Evolutionary conservation across 23 red algal species (phyloP).

Genomic region (Gracilariopsis chorda): DNA sequence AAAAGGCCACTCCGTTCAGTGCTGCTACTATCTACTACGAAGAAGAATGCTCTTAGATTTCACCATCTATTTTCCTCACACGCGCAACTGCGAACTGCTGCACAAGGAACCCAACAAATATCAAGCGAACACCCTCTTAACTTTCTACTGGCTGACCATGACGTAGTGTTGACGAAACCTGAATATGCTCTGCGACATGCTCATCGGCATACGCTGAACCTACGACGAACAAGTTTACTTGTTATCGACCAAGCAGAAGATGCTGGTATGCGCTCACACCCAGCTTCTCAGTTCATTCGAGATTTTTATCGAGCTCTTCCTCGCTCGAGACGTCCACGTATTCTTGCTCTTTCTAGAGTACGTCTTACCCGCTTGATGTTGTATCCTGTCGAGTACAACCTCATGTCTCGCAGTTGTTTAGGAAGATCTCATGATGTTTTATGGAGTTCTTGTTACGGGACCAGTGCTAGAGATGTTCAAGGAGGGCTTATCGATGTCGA

Average conservation of each 20-base stretch:
- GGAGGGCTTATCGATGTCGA: conserved; percentile 38
- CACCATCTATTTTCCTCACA: neutral
- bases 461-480: neutral
- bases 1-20: neutral
- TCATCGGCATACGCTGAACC: neutral
- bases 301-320: conserved; percentile 43
- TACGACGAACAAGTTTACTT: conserved; percentile 1
- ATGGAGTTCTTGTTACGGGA: conserved; percentile 54
- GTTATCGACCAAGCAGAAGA: conserved; percentile 24
- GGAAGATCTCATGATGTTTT: neutral
- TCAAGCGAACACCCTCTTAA: neutral
- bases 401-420: conserved; percentile 33
- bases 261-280: neutral
- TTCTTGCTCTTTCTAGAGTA: conserved; percentile 19
- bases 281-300: conserved; percentile 17
- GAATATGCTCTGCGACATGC: neutral
- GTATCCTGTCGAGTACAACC: conserved; percentile 46
- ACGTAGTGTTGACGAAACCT: neutral
- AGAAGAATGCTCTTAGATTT: neutral
- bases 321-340: neutral
- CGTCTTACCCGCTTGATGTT: neutral
- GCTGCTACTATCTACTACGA: neutral
- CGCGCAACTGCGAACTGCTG: neutral
- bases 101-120: neutral
- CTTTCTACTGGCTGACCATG: neutral